Base-by-base conservation (phyloP, 768 basidiomycete species). In the Pisolithus tinctorius region DNA sequence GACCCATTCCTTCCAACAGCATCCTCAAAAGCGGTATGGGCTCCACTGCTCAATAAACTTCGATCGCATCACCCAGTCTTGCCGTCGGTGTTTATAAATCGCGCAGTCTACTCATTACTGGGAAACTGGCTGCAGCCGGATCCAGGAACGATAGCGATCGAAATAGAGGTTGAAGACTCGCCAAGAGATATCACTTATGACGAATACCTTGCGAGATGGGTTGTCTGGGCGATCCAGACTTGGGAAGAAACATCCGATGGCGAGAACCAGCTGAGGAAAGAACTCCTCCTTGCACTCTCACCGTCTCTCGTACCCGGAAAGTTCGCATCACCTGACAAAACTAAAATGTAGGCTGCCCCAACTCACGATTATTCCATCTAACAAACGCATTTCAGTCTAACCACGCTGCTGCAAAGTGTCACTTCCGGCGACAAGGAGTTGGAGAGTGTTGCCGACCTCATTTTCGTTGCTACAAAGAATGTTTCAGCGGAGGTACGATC, bases 201-300 rank as follows among this genome's bases (percentile, higher is more conserved):
- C 41, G 66, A 73, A 49, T 85, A 82, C 57, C 69, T 89, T 9
- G 82, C 84, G 10, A 77, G 80, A 48, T 92, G 89, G 89, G 78
- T 69, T 4, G 68, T 73, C 20, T 91, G 88, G 88, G 70, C 73
- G 29, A 63, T 78, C 25, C 71, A 76, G 36, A 68, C 60, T 11
- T 75, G 69, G 68, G 66, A 67, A 8, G 59, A 54, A 16, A 63
- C 62, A 20, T 52, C 67, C 10, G 60, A 64, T 29, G 55, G 60
- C 13, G 75, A 73, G 26, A 57, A 58, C 14, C 71, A 79, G 50
- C 51, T 82, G 29, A 71, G 69, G 52, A 79, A 71, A 50, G 74
- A 80, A 39, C 60, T 72, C 1, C 64, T 81, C 25, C 58, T 73
- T 11, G 60, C 63, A 23, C 59, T 88, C 4, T 66, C 83, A 47